Evolutionary conservation across 257 asterid genomes (phyloP).

Genomic region (Salvia miltiorrhiza): DNA sequence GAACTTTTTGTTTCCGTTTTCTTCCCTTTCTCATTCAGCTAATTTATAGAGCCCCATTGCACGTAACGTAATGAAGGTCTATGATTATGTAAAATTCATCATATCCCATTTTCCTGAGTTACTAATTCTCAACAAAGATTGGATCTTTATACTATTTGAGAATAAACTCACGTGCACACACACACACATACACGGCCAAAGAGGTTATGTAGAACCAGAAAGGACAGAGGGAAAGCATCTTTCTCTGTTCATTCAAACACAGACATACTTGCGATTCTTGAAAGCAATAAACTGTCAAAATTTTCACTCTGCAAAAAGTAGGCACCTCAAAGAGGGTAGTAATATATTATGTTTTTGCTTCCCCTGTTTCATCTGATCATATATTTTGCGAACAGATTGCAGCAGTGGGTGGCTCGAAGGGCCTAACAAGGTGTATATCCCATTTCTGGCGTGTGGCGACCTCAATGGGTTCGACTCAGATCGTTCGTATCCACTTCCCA

Average conservation of each 20-base stretch:
- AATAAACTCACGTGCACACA: not conserved
- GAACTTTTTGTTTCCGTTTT: not conserved
- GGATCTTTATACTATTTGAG: not conserved
- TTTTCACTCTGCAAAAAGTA: not conserved
- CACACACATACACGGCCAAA: not conserved
- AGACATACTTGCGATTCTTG: not conserved
- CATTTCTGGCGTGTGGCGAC: conserved; percentile 97
- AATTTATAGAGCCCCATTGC: no score
- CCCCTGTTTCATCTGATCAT: not conserved
- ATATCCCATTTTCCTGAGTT: no score
- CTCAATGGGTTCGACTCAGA: conserved; percentile 87
- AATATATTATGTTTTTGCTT: not conserved
- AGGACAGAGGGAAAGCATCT: no score
- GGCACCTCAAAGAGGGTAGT: not conserved
- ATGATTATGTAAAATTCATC: no score
- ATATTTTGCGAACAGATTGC: conserved; percentile 58
- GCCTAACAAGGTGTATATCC: conserved; percentile 85
- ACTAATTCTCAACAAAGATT: not conserved
- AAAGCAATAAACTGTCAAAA: not conserved
- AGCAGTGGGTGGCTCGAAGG: conserved; percentile 99
- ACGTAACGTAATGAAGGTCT: no score
- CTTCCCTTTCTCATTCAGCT: no score
- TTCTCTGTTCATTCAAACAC: no score
- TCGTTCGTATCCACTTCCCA: conserved; percentile 79
- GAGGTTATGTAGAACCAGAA: no score